Percentiles rank a stretch among this genome's conserved stretches.
Conservation (phyloP, 2,329 filamentous ascomycete genomes). For the Talaromyces sp. region DNA sequence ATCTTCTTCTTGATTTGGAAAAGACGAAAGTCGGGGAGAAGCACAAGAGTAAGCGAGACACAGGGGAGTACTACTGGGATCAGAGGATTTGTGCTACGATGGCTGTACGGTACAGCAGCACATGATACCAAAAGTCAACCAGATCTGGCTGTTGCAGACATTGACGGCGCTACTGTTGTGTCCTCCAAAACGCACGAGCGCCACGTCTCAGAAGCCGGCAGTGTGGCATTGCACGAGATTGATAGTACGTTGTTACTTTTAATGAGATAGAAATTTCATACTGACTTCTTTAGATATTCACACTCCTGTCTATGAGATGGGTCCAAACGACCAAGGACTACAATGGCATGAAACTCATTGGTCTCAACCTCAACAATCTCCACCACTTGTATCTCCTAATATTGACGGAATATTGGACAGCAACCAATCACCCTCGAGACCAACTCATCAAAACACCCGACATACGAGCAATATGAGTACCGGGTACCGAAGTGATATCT, state of each 20-base stretch:
- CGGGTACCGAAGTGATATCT: conserved; percentile 16
- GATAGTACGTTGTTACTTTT: conserved; percentile 1
- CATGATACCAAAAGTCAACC: conserved; percentile 12
- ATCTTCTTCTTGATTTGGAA: conserved; percentile 17
- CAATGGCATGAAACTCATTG: conserved; percentile 10
- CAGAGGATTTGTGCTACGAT: conserved; percentile 15
- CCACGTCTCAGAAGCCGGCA: conserved; percentile 14
- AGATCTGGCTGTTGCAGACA: conserved; percentile 4
- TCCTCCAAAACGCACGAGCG: conserved; percentile 10
- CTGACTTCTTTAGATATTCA: not conserved
- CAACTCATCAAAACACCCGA: not conserved
- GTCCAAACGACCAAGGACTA: not conserved
- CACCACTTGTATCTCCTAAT: conserved; percentile 13
- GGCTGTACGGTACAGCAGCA: conserved; percentile 12
- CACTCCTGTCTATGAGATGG: conserved; percentile 10
- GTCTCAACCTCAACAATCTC: conserved; percentile 12
- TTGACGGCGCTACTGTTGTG: conserved; percentile 12
- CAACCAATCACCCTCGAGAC: not conserved
- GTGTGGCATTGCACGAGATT: conserved; percentile 14
- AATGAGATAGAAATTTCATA: not conserved
- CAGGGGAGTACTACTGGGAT: conserved; percentile 8
- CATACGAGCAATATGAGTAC: conserved; percentile 8
- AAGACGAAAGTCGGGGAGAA: conserved; percentile 1
- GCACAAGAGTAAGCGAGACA: conserved; percentile 8
- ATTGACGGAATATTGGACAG: conserved; percentile 13